Evolutionary conservation across 192 early-diverging fungal species (phyloP).

Genomic region (Backusella macrospora): DNA sequence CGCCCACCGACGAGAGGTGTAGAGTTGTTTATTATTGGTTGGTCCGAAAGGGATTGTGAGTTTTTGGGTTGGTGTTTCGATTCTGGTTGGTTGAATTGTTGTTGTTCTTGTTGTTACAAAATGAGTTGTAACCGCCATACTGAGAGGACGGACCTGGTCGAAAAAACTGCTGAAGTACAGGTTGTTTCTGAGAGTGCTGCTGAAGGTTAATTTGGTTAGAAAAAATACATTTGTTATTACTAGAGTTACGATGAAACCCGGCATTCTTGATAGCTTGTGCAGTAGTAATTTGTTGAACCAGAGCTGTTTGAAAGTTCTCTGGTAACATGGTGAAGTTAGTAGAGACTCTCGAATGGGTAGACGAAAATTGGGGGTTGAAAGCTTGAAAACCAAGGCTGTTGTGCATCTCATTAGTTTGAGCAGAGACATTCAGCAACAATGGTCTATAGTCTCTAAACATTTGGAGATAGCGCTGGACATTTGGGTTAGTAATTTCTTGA

Average conservation of each 20-base stretch:
- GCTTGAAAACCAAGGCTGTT: background rate
- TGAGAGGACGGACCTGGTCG: slow-evolving; percentile 21
- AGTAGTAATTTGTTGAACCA: background rate
- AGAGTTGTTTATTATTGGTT: too few species aligned
- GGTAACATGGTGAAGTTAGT: background rate
- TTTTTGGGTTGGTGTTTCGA: too few species aligned
- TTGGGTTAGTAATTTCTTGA: background rate
- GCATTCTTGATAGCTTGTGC: background rate
- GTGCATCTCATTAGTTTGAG: background rate
- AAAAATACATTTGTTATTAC: background rate
- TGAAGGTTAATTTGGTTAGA: background rate
- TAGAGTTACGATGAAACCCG: too few species aligned
- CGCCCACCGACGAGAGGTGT: background rate
- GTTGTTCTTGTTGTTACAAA: background rate
- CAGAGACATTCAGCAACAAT: background rate
- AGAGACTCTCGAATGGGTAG: background rate
- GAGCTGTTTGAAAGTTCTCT: background rate
- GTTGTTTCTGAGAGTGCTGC: too few species aligned
- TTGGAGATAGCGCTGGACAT: background rate
- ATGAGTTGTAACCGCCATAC: slow-evolving; percentile 8
- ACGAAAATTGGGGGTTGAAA: background rate
- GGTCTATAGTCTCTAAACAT: background rate
- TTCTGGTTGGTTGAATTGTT: background rate
- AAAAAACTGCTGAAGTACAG: too few species aligned
- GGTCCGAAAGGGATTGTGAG: too few species aligned